Conservation (phyloP, 495 filamentous ascomycete species). For the Pseudoneurospora amorphoporcata region DNA sequence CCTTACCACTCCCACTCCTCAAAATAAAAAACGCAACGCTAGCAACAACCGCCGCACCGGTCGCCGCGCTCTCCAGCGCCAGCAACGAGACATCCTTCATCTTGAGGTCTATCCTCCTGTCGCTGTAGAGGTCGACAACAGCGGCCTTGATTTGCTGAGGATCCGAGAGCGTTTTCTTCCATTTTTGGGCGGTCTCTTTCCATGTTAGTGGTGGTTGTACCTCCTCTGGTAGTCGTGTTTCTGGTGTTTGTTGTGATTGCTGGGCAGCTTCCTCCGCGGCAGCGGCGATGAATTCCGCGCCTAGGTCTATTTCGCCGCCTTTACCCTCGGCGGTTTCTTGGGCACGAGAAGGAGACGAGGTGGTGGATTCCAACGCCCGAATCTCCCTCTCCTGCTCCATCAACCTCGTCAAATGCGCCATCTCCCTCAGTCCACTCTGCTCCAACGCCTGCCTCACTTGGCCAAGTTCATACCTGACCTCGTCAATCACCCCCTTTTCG, state of each 20-base stretch:
- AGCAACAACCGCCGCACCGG: slow-evolving; percentile 55
- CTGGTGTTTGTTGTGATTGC: background rate
- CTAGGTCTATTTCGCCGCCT: background rate
- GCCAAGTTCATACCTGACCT: slow-evolving; percentile 43
- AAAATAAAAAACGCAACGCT: slow-evolving; percentile 48
- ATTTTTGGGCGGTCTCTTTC: slow-evolving; percentile 27
- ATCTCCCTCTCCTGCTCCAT: slow-evolving; percentile 1
- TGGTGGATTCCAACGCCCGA: background rate
- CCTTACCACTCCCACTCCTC: slow-evolving; percentile 17
- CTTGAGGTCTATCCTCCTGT: slow-evolving; percentile 52
- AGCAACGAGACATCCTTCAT: slow-evolving; percentile 66
- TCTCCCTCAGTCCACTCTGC: slow-evolving; percentile 11
- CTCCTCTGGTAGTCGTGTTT: background rate
- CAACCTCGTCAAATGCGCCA: slow-evolving; percentile 7
- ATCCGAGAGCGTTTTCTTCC: slow-evolving; percentile 40
- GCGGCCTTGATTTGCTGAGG: slow-evolving; percentile 22
- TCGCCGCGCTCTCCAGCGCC: slow-evolving; percentile 60
- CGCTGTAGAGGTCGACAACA: slow-evolving; percentile 54
- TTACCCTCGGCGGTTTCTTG: too few relatives aligned
- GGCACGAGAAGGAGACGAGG: background rate
- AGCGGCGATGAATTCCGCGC: background rate
- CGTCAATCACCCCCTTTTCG: slow-evolving; percentile 55
- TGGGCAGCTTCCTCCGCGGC: slow-evolving; percentile 1
- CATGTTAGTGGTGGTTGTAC: slow-evolving; percentile 7
- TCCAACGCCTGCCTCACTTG: slow-evolving; percentile 16